Evolutionary conservation across 306 rosid genomes (phyloP), one percentile per base, ranked within the genome.

Genomic region (Cucurbita argyrosperma): DNA sequence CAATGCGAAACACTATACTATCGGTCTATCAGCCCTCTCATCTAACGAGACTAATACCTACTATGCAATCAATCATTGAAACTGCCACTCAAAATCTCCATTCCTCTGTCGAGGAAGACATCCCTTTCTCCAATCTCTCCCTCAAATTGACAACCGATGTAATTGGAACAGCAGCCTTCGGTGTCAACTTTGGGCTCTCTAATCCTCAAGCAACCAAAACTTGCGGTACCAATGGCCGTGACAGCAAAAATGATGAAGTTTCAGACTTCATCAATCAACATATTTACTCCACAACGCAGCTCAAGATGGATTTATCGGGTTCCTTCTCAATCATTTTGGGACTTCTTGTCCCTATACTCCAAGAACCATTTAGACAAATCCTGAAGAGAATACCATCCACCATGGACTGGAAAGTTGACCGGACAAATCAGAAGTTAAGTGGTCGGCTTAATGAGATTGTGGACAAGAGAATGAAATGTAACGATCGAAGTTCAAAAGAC

Each of bases 261-360:
- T 84, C 96, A 0, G 91, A 91, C 68, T 91, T 94, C 73, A 88
- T 91, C 66, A 85, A 89, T 59, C 86, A 94, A 78, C 95, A 91
- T 67, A 82, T 94, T 10, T 94, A 89, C 82, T 89, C 96, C 53
- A 91, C 96, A 51, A 83, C 97, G 3, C 92, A 91, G 51, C 90
- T 94, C 8, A 94, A 89, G 84, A 89, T 94, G 97, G 99, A 94
- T 78, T 72, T 94, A 42, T 84, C 99, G 2, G 99, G 97, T 64
- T 90, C 96, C 26, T 83, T 94, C 26, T 94, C 99, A 11, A 94
- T 94, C 84, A 91, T 91, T 40, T 63, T 95, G 9, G 99, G 99
- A 11, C 76, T 95, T 19, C 92, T 95, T 63, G 49, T 85, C 15
- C 99, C 97, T 5, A 59, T 88, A 42, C 89, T 91, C 8, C 96